Evolutionary conservation across 73 alveolate species (phyloP), one percentile per base, ranked within the genome.

Genomic region (Paramecium pentaurelia): DNA sequence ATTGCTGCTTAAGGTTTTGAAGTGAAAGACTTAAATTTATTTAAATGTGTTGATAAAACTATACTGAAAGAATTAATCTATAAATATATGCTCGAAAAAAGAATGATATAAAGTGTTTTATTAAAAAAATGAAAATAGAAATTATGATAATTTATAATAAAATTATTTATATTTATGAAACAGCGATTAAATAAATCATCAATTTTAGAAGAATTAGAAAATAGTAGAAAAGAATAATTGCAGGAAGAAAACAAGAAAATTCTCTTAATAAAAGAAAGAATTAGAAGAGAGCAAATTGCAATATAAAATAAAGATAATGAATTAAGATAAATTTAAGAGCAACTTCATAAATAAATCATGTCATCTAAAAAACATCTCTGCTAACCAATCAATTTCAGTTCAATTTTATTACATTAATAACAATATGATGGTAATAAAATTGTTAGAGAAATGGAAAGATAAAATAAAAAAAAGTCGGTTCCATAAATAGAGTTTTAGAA

Each of bases 71-170:
- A 80, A 7, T 80, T 80, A 80, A 44, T 40, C 8, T 80, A 80
- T 80, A 80, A 47, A 47, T 80, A 80, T 45, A 80, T 80, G 91
- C 36, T 80, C 6, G 91, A 80, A 47, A 80, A 80, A 49, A 80
- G 58, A 36, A 44, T 80, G 73, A 80, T 80, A 40, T 18, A 80
- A 47, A 80, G 91, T 45, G 91, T 80, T 40, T 80, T 80, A 27
- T 6, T 80, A 42, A 45, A 45, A 14, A 80, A 80, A 36, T 64
- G 84, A 64, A 54, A 54, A 54, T 54, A 54, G 70, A 54, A 4
- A 54, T 54, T 22, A 49, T 18, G 70, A 54, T 54, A 54, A 16
- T 54, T 54, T 54, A 54, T 54, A 18, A 54, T 54, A 54, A n/a
- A 54, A 4, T 54, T 54, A 54, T 54, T 54, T n/a, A 54, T 54